Evolutionary conservation across 129 eudicot genomes (phyloP).

Genomic region (Centella asiatica): DNA sequence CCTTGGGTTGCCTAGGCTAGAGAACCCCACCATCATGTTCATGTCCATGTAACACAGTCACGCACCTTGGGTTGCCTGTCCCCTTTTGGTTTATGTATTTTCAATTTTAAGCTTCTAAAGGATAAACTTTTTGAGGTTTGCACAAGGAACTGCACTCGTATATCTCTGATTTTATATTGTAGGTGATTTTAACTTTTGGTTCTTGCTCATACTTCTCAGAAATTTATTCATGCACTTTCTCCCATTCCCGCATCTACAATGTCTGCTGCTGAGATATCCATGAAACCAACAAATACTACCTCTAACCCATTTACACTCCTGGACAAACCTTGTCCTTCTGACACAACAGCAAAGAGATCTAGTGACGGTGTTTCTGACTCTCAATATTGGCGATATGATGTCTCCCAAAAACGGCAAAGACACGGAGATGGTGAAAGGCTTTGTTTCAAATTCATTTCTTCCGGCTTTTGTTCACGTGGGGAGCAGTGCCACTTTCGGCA

Average conservation of each 20-base stretch:
- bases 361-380: constrained; percentile 51
- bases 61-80: too few species aligned
- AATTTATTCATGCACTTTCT: constrained; percentile 94
- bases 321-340: constrained; percentile 27
- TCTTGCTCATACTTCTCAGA: constrained; percentile 46
- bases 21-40: too few species aligned
- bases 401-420: constrained; percentile 63
- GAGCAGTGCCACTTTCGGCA: constrained; percentile 79
- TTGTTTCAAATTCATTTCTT: constrained; percentile 77
- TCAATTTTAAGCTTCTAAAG: too few species aligned
- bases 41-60: too few species aligned
- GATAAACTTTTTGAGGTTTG: too few species aligned
- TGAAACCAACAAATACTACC: constrained; percentile 81
- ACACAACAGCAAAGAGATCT: constrained; percentile 39
- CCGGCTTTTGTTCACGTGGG: constrained; percentile 84
- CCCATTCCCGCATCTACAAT: constrained; percentile 93
- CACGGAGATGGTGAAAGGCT: constrained; percentile 64
- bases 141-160: too few species aligned
- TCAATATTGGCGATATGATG: constrained; percentile 98
- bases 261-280: constrained; percentile 60
- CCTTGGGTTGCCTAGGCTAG: too few species aligned
- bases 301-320: constrained; percentile 49
- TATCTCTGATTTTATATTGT: too few species aligned
- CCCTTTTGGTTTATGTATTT: too few species aligned
- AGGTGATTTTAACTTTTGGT: constrained; percentile 13